phyloP scores from a whole-genome alignment of 176 grass and related monocot genomes.

The Secale cereale region DNA sequence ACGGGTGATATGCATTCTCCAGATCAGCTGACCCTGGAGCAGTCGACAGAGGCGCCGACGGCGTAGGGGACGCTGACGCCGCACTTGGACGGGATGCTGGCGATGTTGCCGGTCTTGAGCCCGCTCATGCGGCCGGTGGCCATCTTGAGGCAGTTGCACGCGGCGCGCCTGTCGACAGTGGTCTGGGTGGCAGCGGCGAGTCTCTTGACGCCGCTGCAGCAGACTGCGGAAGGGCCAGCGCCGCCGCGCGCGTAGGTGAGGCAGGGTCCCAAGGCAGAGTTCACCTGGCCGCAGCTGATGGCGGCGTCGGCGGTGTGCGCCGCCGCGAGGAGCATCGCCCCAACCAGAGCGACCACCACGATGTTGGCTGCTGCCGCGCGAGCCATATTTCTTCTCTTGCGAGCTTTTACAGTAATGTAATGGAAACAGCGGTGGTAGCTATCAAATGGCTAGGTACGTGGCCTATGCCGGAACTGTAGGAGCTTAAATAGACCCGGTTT shows the following conservation, averaged over 20 bases:
- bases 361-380: neutral
- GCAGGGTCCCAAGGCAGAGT: constrained; percentile 25
- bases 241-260: constrained; percentile 28
- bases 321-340: constrained; percentile 10
- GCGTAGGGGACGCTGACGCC: constrained; percentile 45
- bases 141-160: constrained; percentile 39
- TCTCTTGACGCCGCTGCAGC: constrained; percentile 37
- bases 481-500: constrained; percentile 7
- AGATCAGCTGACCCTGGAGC: constrained; percentile 26
- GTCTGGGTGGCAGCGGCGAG: neutral
- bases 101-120: constrained; percentile 28
- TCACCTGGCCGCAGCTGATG: constrained; percentile 38
- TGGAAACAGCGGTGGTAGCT: neutral
- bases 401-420: neutral
- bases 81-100: constrained; percentile 44
- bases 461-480: neutral
- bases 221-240: neutral
- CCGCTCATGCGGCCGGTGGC: neutral
- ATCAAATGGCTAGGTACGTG: neutral
- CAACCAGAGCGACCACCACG: neutral
- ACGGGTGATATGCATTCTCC: neutral
- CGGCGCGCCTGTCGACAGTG: constrained; percentile 28
- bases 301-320: neutral
- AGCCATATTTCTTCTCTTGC: neutral
- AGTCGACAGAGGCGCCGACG: constrained; percentile 53